phyloP scores from a whole-genome alignment of 2,329 filamentous ascomycete genomes.

The Pseudogymnoascus sp. region DNA sequence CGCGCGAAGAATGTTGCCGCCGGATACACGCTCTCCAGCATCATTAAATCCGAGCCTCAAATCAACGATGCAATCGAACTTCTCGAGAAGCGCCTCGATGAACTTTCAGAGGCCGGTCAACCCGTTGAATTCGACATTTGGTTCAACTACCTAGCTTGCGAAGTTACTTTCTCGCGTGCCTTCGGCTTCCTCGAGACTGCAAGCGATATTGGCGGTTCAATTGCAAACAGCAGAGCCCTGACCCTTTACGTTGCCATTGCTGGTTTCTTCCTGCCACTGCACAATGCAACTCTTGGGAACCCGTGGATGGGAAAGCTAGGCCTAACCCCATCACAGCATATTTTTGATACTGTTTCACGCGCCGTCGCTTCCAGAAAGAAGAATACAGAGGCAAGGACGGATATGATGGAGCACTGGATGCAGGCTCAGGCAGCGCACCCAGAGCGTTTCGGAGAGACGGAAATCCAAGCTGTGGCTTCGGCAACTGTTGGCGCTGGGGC shows the following conservation, averaged over 20 bases:
- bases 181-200: constrained; percentile 24
- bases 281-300: constrained; percentile 30
- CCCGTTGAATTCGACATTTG: constrained; percentile 19
- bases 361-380: constrained; percentile 27
- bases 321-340: constrained; percentile 29
- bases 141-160: constrained; percentile 21
- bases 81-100: constrained; percentile 24
- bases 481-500: constrained; percentile 31
- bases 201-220: constrained; percentile 28
- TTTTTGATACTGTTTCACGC: constrained; percentile 30
- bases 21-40: constrained; percentile 26
- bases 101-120: constrained; percentile 11
- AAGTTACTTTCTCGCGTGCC: constrained; percentile 21
- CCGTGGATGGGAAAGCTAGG: constrained; percentile 30
- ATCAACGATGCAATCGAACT: constrained; percentile 25
- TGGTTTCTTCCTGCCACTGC: constrained; percentile 29
- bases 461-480: constrained; percentile 29
- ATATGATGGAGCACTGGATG: constrained; percentile 32
- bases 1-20: constrained; percentile 28
- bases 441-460: constrained; percentile 27
- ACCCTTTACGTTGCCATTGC: constrained; percentile 27
- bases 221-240: constrained; percentile 27
- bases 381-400: constrained; percentile 26
- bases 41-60: constrained; percentile 23
- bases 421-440: constrained; percentile 26